Percentiles rank a stretch among this genome's conserved stretches.
These are phyloP conservation scores for Ustilago crameri DNA, from an alignment of 1,284 basidiomycete species.

Conservation along the genomic window DNA sequence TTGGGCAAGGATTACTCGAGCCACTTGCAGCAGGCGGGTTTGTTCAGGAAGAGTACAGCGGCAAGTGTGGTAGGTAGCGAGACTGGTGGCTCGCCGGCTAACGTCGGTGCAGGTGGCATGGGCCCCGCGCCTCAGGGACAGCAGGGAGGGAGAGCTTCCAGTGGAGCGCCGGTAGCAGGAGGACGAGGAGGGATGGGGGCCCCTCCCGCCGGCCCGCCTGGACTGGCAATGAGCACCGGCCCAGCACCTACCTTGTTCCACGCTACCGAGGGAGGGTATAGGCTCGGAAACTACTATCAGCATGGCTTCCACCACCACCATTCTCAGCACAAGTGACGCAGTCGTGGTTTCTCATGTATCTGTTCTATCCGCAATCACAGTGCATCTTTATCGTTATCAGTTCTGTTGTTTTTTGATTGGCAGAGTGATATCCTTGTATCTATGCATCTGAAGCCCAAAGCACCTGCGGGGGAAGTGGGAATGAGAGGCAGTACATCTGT, in stretches of 20 bases:
- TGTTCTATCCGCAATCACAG: too few relatives aligned
- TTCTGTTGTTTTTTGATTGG: too few relatives aligned
- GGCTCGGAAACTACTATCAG: constrained; percentile 28
- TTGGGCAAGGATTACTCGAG: constrained; percentile 46
- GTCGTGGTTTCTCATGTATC: background rate
- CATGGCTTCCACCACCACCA: constrained; percentile 3
- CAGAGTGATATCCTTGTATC: too few relatives aligned
- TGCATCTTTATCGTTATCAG: too few relatives aligned
- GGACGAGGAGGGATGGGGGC: too few relatives aligned
- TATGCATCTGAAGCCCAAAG: too few relatives aligned
- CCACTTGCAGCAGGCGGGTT: constrained; percentile 34
- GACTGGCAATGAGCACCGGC: constrained; percentile 5
- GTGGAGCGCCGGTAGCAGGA: too few relatives aligned
- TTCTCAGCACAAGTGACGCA: background rate
- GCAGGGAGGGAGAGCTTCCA: constrained; percentile 3
- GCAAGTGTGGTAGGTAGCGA: constrained; percentile 27
- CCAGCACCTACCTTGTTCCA: constrained; percentile 19
- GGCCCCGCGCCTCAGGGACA: too few relatives aligned
- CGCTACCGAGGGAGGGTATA: constrained; percentile 25
- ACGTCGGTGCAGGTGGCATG: background rate
- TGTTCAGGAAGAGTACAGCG: constrained; percentile 27
- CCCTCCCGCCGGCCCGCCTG: background rate
- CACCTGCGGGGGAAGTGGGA: constrained; percentile 77
- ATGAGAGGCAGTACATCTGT: constrained; percentile 98
- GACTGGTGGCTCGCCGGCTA: constrained; percentile 18